Evolutionary conservation across 192 early-diverging fungal species (phyloP).

Genomic region (Entomortierella parvispora): DNA sequence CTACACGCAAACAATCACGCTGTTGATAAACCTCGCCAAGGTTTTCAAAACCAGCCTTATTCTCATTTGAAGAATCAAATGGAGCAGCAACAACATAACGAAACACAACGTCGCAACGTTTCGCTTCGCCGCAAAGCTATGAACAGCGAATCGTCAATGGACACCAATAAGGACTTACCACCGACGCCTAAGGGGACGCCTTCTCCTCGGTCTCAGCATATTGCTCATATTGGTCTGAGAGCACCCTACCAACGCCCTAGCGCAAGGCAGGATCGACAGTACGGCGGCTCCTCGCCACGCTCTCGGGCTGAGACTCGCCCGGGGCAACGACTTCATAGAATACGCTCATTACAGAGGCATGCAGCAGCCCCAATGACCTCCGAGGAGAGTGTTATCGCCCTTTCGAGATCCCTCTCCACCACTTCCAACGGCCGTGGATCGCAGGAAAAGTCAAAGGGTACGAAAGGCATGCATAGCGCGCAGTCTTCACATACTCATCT

Average conservation of each 20-base stretch:
- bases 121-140: conserved; percentile 5
- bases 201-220: background rate
- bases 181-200: conserved; percentile 19
- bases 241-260: background rate
- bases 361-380: conserved; percentile 4
- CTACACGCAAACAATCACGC: background rate
- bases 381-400: conserved; percentile 17
- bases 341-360: background rate
- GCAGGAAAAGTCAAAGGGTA: too few species aligned
- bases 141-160: conserved; percentile 8
- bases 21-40: conserved; percentile 5
- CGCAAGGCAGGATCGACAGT: background rate
- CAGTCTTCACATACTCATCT: background rate
- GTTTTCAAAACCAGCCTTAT: conserved; percentile 4
- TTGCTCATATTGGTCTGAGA: background rate
- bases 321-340: too few species aligned
- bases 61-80: background rate
- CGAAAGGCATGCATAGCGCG: too few species aligned
- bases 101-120: conserved; percentile 2
- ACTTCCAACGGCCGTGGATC: conserved; percentile 1
- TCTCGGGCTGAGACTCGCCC: too few species aligned
- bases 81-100: conserved; percentile 4
- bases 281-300: background rate
- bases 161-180: conserved; percentile 28
- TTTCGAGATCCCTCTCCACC: conserved; percentile 23